These are phyloP conservation scores for Lecanicillium sp. DNA, from an alignment of 2,329 filamentous ascomycete genomes.

Conservation along the genomic window DNA sequence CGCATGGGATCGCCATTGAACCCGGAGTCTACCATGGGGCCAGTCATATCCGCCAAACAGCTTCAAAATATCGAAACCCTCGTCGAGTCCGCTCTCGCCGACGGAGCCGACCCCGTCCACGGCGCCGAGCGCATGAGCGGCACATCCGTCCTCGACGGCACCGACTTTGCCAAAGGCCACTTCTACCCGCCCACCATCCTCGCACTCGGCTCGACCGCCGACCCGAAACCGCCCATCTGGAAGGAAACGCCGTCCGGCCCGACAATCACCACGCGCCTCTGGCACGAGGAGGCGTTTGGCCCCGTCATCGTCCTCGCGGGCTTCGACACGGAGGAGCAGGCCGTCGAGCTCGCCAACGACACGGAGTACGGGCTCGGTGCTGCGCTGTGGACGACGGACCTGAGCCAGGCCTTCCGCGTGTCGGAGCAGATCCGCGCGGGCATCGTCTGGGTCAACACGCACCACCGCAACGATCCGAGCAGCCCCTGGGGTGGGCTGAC, in stretches of 20 bases:
- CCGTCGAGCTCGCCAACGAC: slow-evolving; percentile 64
- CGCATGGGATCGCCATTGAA: slow-evolving; percentile 54
- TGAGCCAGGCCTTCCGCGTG: slow-evolving; percentile 63
- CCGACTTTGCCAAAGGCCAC: slow-evolving; percentile 53
- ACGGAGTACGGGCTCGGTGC: slow-evolving; percentile 72
- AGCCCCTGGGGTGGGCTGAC: slow-evolving; percentile 64
- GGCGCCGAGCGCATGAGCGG: slow-evolving; percentile 46
- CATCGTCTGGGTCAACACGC: slow-evolving; percentile 52
- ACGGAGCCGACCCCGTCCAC: slow-evolving; percentile 31
- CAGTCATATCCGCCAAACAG: slow-evolving; percentile 55
- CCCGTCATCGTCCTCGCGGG: slow-evolving; percentile 70
- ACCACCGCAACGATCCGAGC: slow-evolving; percentile 67
- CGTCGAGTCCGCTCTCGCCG: slow-evolving; percentile 55
- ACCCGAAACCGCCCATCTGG: slow-evolving; percentile 1
- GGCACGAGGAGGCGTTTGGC: slow-evolving; percentile 77
- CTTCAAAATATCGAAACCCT: slow-evolving; percentile 63
- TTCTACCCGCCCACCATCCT: slow-evolving; percentile 80
- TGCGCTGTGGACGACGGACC: slow-evolving; percentile 68
- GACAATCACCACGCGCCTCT: slow-evolving; percentile 63
- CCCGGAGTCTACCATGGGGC: slow-evolving; percentile 55
- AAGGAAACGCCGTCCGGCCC: slow-evolving; percentile 44
- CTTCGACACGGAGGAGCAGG: slow-evolving; percentile 69
- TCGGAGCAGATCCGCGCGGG: slow-evolving; percentile 65
- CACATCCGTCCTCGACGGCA: slow-evolving; percentile 42
- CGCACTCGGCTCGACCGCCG: slow-evolving; percentile 5